phyloP scores from a whole-genome alignment of 2,329 filamentous ascomycete genomes.

The Pseudocercospora pini-densiflorae region DNA sequence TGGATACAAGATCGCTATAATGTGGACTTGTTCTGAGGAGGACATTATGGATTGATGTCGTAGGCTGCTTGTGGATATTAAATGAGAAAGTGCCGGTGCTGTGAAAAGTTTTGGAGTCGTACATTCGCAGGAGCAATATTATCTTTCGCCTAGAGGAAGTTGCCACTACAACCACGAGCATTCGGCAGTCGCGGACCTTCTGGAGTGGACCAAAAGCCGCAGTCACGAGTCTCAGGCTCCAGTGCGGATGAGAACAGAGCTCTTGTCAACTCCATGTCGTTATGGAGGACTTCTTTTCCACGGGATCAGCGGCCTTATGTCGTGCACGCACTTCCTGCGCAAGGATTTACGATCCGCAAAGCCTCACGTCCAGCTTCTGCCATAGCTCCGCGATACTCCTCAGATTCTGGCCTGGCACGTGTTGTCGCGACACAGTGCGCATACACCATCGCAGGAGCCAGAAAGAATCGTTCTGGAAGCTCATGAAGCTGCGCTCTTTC shows the following conservation, averaged over 20 bases:
- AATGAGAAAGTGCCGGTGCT: neutral
- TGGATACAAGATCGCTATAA: neutral
- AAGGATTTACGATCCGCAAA: conserved; percentile 4
- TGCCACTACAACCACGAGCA: neutral
- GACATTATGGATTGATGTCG: neutral
- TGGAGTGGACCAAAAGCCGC: too few relatives aligned
- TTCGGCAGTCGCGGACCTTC: too few relatives aligned
- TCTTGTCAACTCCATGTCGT: neutral
- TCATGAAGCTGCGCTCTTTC: conserved; percentile 7
- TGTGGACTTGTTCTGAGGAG: neutral
- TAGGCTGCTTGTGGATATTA: neutral
- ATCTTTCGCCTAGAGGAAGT: neutral
- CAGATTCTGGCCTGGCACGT: neutral
- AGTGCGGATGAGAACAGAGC: neutral
- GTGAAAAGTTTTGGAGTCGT: neutral
- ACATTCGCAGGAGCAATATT: neutral
- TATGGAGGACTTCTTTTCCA: neutral
- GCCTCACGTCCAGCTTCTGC: conserved; percentile 11
- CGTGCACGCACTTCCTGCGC: neutral
- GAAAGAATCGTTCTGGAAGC: conserved; percentile 11
- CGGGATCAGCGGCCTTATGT: neutral
- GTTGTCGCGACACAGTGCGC: conserved; percentile 18
- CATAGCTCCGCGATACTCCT: conserved; percentile 18
- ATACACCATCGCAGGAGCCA: conserved; percentile 24
- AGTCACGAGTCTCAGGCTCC: too few relatives aligned